These are phyloP conservation scores for Wallacemonas sp. DNA, from an alignment of 208 protist genomes.

Conservation along the genomic window DNA sequence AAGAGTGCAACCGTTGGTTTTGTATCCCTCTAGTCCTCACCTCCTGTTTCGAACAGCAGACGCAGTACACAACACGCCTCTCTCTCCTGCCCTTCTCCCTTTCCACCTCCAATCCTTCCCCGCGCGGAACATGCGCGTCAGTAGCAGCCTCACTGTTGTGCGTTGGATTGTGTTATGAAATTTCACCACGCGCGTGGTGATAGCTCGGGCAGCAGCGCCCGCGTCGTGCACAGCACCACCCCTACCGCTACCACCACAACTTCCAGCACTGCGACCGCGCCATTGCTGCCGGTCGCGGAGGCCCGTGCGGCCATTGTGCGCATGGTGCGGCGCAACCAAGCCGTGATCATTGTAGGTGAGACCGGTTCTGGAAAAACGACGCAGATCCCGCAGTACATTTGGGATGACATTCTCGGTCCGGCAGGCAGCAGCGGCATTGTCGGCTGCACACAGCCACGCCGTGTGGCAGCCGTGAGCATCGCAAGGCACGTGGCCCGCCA, in stretches of 20 bases:
- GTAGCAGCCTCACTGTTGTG: too few species aligned
- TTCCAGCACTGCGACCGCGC: too few species aligned
- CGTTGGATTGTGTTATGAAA: neutral
- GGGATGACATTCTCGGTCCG: conserved; percentile 68
- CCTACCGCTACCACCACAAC: too few species aligned
- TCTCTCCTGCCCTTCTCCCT: neutral
- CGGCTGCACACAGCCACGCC: conserved; percentile 95
- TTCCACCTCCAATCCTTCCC: too few species aligned
- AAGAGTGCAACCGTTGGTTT: too few species aligned
- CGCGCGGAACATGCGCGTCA: too few species aligned
- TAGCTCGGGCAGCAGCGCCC: neutral
- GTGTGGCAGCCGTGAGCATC: conserved; percentile 97
- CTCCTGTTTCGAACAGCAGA: too few species aligned
- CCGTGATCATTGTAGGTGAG: conserved; percentile 92
- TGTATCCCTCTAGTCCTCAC: too few species aligned
- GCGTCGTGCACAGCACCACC: neutral
- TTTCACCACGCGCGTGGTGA: neutral
- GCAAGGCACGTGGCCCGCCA: conserved; percentile 93
- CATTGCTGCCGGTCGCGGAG: conserved; percentile 68
- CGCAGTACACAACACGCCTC: too few species aligned
- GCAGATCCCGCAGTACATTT: conserved; percentile 94
- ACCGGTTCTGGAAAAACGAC: conserved; percentile 94
- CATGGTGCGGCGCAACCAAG: conserved; percentile 76
- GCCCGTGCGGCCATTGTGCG: conserved; percentile 72
- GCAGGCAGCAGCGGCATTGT: conserved; percentile 46